These are phyloP conservation scores for Spathaspora hagerdaliae DNA, from an alignment of 805 yeast species.

Conservation along the genomic window DNA sequence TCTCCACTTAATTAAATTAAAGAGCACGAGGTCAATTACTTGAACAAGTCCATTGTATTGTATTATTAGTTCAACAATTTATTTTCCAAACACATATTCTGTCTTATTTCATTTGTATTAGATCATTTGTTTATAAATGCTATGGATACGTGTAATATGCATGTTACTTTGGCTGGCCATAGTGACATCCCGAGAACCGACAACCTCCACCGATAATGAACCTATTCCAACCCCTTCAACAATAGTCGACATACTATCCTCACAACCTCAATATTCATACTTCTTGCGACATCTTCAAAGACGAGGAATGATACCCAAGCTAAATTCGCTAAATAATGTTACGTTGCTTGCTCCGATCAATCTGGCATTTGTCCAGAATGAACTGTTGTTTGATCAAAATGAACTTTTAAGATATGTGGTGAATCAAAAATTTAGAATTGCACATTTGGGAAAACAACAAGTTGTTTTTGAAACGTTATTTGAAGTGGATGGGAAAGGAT, in stretches of 20 bases:
- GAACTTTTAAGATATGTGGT: conserved; percentile 27
- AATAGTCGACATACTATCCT: conserved; percentile 66
- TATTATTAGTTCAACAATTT: too few species aligned
- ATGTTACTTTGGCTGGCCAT: conserved; percentile 5
- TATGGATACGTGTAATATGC: conserved; percentile 1
- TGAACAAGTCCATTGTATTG: too few species aligned
- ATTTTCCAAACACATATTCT: too few species aligned
- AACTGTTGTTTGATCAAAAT: conserved; percentile 6
- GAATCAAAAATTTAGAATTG: conserved; percentile 29
- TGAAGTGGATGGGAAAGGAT: conserved; percentile 10
- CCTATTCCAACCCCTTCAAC: conserved; percentile 33
- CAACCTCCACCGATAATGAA: conserved; percentile 4
- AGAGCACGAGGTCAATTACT: too few species aligned
- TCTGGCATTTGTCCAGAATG: conserved; percentile 53
- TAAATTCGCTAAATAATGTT: conserved; percentile 57
- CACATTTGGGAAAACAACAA: conserved; percentile 19
- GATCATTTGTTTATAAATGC: background rate
- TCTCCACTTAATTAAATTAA: too few species aligned
- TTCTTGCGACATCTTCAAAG: conserved; percentile 60
- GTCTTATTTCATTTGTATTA: too few species aligned
- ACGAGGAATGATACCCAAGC: conserved; percentile 55
- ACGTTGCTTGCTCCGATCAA: conserved; percentile 81
- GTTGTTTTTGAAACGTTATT: conserved; percentile 30
- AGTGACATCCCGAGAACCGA: background rate
- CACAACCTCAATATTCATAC: conserved; percentile 62